Evolutionary conservation across 2,329 filamentous ascomycete species (phyloP).

Genomic region (Cercospora beticola): DNA sequence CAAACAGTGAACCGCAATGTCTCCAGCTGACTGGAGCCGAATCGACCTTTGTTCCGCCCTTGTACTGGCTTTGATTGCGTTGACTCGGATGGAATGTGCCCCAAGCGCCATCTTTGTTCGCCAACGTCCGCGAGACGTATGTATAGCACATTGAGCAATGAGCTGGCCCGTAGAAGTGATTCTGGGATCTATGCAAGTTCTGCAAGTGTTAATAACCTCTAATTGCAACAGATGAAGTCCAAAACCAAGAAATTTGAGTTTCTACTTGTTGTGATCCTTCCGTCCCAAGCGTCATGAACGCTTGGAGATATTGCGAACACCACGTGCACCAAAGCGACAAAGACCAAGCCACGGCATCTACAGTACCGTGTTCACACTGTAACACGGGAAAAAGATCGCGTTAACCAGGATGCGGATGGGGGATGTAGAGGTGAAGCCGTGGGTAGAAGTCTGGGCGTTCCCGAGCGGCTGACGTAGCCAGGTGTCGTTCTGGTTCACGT

Average conservation of each 20-base stretch:
- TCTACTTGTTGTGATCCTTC: not conserved
- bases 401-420: not conserved
- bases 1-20: not conserved
- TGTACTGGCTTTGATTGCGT: conserved; percentile 13
- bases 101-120: not conserved
- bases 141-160: not conserved
- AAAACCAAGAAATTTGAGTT: not conserved
- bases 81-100: conserved; percentile 12
- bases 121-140: not conserved
- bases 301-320: not conserved
- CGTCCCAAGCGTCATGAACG: not conserved
- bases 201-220: not conserved
- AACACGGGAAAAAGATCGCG: not conserved
- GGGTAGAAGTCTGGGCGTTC: not conserved
- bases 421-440: not conserved
- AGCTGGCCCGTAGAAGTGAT: not conserved
- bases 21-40: not conserved
- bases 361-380: not conserved
- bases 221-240: not conserved
- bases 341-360: not conserved
- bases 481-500: conserved; percentile 7
- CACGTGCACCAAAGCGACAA: not conserved
- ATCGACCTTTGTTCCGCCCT: conserved; percentile 13
- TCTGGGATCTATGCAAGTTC: not conserved
- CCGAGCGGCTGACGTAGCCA: conserved; percentile 2